These are phyloP conservation scores for Eudorina sp. DNA, from an alignment of 139 green algal species.

Conservation along the genomic window DNA sequence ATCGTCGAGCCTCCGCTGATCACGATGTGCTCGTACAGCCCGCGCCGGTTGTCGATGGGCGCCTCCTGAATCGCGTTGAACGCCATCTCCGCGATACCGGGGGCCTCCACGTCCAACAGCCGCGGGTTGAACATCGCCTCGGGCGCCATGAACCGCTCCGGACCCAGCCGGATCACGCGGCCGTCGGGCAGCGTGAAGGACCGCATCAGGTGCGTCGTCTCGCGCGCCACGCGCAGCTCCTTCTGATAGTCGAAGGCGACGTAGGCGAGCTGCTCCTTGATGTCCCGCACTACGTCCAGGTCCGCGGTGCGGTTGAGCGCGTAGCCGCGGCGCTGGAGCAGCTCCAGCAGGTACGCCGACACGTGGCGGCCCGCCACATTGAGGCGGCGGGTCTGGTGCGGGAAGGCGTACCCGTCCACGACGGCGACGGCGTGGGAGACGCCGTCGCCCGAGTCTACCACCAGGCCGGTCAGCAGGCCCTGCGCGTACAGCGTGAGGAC, in stretches of 20 bases:
- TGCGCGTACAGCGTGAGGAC: constrained; percentile 86
- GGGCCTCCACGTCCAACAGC: constrained; percentile 78
- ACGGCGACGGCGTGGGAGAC: constrained; percentile 87
- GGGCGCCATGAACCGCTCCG: constrained; percentile 85
- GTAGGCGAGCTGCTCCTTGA: constrained; percentile 90
- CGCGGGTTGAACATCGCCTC: constrained; percentile 78
- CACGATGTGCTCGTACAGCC: constrained; percentile 85
- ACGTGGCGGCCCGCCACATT: constrained; percentile 82
- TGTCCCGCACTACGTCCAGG: constrained; percentile 72
- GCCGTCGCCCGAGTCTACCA: constrained; percentile 86
- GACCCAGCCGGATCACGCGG: constrained; percentile 74
- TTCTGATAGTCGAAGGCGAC: constrained; percentile 70
- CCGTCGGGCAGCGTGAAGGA: constrained; percentile 88
- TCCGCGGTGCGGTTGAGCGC: constrained; percentile 78
- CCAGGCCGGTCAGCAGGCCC: constrained; percentile 84
- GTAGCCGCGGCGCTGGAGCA: constrained; percentile 80
- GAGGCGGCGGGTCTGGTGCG: constrained; percentile 81
- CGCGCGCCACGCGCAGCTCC: constrained; percentile 72
- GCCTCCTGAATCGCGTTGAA: constrained; percentile 76
- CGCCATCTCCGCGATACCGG: constrained; percentile 77
- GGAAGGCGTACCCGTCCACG: constrained; percentile 84
- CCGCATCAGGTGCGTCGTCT: constrained; percentile 82
- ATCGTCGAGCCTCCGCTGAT: constrained; percentile 85
- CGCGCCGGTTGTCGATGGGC: constrained; percentile 86
- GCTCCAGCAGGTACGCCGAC: constrained; percentile 81